Conservation (phyloP, 129 eudicot species). For the Helianthus annuus region HanXRQr2.0-SUNRISE NC_035448.2:146057157-146057656, state of each 20-base stretch:
- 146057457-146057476: too few relatives aligned
- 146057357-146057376: background rate
- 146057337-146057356: slow-evolving; percentile 41
- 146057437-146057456: too few relatives aligned
- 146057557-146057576: background rate
- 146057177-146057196: slow-evolving; percentile 16
- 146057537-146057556: too few relatives aligned
- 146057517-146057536: too few relatives aligned
- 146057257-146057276: slow-evolving; percentile 1
- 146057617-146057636: background rate
- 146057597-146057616: background rate
- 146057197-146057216: slow-evolving; percentile 12
- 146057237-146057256: background rate
- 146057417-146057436: too few relatives aligned
- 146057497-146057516: too few relatives aligned
- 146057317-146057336: slow-evolving; percentile 29
- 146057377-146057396: background rate
- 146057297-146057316: slow-evolving; percentile 9
- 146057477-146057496: too few relatives aligned
- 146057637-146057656: background rate
- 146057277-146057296: background rate
- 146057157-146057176: slow-evolving; percentile 17
- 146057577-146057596: background rate
- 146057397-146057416: background rate
- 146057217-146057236: background rate